Conservation (phyloP, 176 grass and related monocot species). For the Cenchrus fungigraminus region DNA sequence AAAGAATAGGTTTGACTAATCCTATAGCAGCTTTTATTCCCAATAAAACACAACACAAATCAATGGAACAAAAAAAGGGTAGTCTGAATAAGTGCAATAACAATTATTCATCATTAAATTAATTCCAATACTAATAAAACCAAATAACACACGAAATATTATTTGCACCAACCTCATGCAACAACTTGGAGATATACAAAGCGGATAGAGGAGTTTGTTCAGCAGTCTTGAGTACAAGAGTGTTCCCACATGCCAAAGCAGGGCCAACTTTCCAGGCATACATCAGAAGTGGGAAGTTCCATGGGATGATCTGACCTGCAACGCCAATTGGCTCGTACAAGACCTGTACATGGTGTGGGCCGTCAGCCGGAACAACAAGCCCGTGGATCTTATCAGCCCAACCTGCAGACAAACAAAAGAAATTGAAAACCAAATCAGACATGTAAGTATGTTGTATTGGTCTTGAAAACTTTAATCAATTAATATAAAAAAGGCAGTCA, state of each 20-base stretch:
- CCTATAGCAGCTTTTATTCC: not conserved
- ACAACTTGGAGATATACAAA: constrained; percentile 63
- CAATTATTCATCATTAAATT: not conserved
- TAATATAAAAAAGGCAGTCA: constrained; percentile 3
- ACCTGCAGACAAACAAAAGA: constrained; percentile 37
- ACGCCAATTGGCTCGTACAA: constrained; percentile 88
- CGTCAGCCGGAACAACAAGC: constrained; percentile 84
- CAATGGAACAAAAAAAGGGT: not conserved
- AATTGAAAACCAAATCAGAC: not conserved
- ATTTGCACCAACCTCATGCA: constrained; percentile 71
- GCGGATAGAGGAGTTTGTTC: constrained; percentile 96
- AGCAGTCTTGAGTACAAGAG: constrained; percentile 85
- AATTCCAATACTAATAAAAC: not conserved
- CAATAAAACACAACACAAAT: not conserved
- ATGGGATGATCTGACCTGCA: constrained; percentile 89
- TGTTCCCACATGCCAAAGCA: constrained; percentile 90
- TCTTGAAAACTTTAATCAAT: not conserved
- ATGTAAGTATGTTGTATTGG: not conserved
- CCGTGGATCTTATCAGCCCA: constrained; percentile 98
- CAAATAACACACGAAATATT: not conserved
- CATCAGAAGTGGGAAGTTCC: constrained; percentile 99
- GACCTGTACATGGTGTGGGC: constrained; percentile 90
- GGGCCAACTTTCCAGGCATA: constrained; percentile 95
- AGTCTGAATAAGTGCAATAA: not conserved
- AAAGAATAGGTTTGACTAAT: not conserved